Evolutionary conservation across 1,284 basidiomycete species (phyloP).

Genomic region (Grifola frondosa): DNA sequence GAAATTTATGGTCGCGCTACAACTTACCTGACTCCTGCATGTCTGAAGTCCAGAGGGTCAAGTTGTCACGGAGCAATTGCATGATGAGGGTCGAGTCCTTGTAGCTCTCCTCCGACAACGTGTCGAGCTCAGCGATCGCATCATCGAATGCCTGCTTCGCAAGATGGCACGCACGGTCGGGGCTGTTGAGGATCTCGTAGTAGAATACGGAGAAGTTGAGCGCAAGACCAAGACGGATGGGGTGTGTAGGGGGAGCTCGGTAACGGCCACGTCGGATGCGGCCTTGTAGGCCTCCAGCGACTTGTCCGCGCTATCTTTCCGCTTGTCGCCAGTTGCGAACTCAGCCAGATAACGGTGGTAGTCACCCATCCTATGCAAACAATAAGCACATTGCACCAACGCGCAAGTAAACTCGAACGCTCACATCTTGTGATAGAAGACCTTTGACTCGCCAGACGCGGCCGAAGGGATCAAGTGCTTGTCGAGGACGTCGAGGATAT

Average conservation of each 20-base stretch:
- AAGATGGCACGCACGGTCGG: constrained; percentile 98
- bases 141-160: constrained; percentile 99
- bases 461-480: constrained; percentile 99
- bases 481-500: constrained; percentile 98
- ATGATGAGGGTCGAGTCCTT: constrained; percentile 99
- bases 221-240: constrained; percentile 98
- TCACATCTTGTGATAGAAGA: constrained; percentile 99
- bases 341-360: constrained; percentile 99
- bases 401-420: constrained; percentile 29
- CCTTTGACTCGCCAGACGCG: constrained; percentile 97
- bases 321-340: constrained; percentile 98
- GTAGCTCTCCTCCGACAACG: constrained; percentile 99
- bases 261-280: constrained; percentile 96
- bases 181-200: constrained; percentile 99
- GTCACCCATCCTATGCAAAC: constrained; percentile 89
- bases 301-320: constrained; percentile 98
- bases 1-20: not conserved
- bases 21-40: constrained; percentile 86
- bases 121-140: constrained; percentile 99
- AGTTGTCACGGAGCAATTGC: constrained; percentile 98
- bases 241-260: constrained; percentile 97
- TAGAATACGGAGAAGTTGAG: constrained; percentile 99
- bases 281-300: constrained; percentile 99
- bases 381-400: constrained; percentile 2
- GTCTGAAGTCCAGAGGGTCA: constrained; percentile 97